Base-by-base conservation (phyloP, 2,329 filamentous ascomycete genomes). In the Venturia asperata region DNA sequence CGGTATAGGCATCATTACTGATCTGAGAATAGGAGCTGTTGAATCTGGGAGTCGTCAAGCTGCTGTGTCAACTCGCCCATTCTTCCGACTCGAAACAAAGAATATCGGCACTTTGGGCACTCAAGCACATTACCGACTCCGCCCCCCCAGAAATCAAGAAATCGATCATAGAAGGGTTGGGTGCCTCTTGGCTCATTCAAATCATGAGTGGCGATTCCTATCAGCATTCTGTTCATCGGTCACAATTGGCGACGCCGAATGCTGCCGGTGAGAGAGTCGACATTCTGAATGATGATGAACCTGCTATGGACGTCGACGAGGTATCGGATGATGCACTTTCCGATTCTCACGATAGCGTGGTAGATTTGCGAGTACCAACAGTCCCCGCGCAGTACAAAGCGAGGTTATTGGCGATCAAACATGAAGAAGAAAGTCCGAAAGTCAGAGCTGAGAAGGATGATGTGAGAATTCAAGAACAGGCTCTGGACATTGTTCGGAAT, bases 401-500 rank as follows among this genome's bases (percentile, higher is more conserved):
- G 24, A 74, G 78, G 2, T 74, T 80, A 17, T 76, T 77, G 41
- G 75, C 77, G 5, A 78, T 80, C 34, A 72, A 86, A 66, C 87
- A 90, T 63, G 80, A 83, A 17, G 90, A 94, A 72, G 78, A 87
- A 58, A 88, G 89, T 67, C 84, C 87, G 27, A 80, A 82, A 30
- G 82, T 86, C 39, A 87, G 87, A 72, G 85, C 87, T 21, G 84
- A 88, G 63, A 87, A 87, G 69, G 89, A 96, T 69, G 90, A 95
- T 69, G 81, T 92, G 45, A 87, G 87, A 1, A 89, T 97, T 37
- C 93, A 97, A 76, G 91, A 96, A 73, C 92, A 97, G 76, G 90
- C 88, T 0, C 83, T 97, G 21, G 89, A 95, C 70, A 88, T 97
- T 70, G 85, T 99, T 68, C 85, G 93, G 64, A 99, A 99, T 75